Evolutionary conservation across 2,329 filamentous ascomycete genomes (phyloP), one percentile per base, ranked within the genome.

Genomic region (Sporothrix dimorphospora): DNA sequence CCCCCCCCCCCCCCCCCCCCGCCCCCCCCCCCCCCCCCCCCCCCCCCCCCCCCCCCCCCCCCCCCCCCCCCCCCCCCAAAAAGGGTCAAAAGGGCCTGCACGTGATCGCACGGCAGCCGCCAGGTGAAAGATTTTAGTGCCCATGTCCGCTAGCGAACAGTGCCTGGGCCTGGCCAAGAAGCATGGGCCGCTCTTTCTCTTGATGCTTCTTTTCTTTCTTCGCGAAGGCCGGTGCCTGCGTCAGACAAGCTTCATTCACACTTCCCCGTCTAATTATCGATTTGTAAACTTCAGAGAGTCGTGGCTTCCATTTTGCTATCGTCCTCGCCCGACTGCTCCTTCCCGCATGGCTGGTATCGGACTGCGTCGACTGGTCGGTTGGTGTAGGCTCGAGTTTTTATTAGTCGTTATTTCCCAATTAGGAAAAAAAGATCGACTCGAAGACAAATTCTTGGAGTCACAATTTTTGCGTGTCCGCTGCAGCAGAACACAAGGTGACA

Each of bases 351-450:
- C 1, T 49, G 55, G 38, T 72, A 68, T 61, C 53, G 34, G 53
- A 9, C 42, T 27, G 51, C 53, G 65, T 66, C 63, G 55, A 69
- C 42, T 65, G 55, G 65, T 34, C 34, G 63, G 53, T 16, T 38
- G 24, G 24, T 27, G n/a, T 21, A 21, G 14, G 63, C 19, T 24
- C 34, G n/a, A 19, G 30, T 55, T 69, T 55, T 42, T 72, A 49
- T 63, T 63, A 72, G 65, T 72, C 42, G 55, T 53, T 63, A 72
- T 72, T 70, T 66, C 67, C 71, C 47, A 38, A 71, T 71, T 70
- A 61, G 67, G 71, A 55, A 71, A 70, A 72, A 72, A 70, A 72
- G 38, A 72, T 71, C 66, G 71, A 69, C n/a, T 47, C 70, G 40
- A 51, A 19, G 24, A 51, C 67, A 42, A 47, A 24, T 34, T n/a